These are phyloP conservation scores for Cladosporium sp. DNA, from an alignment of 2,329 filamentous ascomycete species.

Conservation along the genomic window DNA sequence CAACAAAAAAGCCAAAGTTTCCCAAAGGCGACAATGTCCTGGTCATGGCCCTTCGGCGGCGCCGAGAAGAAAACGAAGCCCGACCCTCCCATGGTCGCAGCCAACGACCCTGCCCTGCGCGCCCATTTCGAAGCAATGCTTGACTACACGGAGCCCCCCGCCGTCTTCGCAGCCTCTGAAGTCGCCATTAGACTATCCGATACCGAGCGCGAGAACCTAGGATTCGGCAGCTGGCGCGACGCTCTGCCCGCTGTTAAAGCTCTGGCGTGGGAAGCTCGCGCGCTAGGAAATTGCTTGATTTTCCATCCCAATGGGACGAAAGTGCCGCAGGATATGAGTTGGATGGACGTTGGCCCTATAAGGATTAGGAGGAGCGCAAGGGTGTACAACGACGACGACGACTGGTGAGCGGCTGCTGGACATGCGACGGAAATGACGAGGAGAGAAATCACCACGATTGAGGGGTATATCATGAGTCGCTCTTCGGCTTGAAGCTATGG, in stretches of 20 bases:
- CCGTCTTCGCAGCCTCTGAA: conserved; percentile 54
- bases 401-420: background rate
- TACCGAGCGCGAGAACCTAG: conserved; percentile 40
- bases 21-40: background rate
- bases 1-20: background rate
- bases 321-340: conserved; percentile 35
- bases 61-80: conserved; percentile 13
- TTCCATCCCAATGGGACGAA: conserved; percentile 47
- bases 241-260: conserved; percentile 47
- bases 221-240: conserved; percentile 46
- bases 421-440: background rate
- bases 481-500: background rate
- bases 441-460: background rate
- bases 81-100: conserved; percentile 29
- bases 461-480: background rate
- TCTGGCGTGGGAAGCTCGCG: conserved; percentile 47
- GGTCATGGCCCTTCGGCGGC: conserved; percentile 20
- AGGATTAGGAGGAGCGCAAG: conserved; percentile 35
- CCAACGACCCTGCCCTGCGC: conserved; percentile 29
- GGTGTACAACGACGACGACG: conserved; percentile 12
- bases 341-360: conserved; percentile 49
- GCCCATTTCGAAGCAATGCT: conserved; percentile 31
- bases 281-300: conserved; percentile 49
- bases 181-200: conserved; percentile 46
- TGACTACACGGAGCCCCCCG: conserved; percentile 41